Evolutionary conservation across 2,329 filamentous ascomycete genomes (phyloP), one percentile per base, ranked within the genome.

Genomic region (Bipolaris victoriae): DNA sequence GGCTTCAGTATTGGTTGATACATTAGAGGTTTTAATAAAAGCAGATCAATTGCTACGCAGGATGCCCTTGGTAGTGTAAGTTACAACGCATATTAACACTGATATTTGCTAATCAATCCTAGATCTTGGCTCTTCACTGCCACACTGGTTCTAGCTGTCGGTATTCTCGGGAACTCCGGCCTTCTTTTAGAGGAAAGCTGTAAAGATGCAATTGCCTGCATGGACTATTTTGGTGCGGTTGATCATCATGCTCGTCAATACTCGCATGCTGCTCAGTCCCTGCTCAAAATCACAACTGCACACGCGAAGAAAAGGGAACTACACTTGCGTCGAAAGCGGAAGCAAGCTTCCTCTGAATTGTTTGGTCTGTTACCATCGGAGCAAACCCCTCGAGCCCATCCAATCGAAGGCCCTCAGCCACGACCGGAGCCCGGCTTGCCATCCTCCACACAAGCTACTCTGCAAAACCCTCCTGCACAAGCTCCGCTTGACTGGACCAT

Each of bases 61-160:
- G 26, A 72, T 71, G 68, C 70, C 70, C 3, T 61, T 73, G 18
- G 67, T 73, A n/a, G 69, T 72, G 69, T 72, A 58, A 65, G 69
- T 35, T 4, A 18, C 9, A 20, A 1, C 11, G 2, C 10, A 13
- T 2, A 7, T 5, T 3, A 9, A 5, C 9, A 37, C 6, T 0
- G 15, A 7, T 7, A 5, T 3, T 22, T 7, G 29, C 54, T 65
- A 20, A 63, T 43, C 10, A 13, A 33, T 6, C 31, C 5, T 5
- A 71, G 69, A 18, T 68, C 70, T 10, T 73, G 70, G 70, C 65
- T 73, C 6, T 73, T 72, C 36, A 72, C 70, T 9, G 63, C 69
- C 20, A 67, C 70, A 13, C 68, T 73, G 3, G 69, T 72, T 2
- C 26, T 73, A 33, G 65, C 67, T 18, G 69, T 71, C 9, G 66